Percentiles rank a stretch among this genome's conserved stretches.
Conservation (phyloP, 306 rosid genomes). For the Dalbergia cultrata region DNA sequence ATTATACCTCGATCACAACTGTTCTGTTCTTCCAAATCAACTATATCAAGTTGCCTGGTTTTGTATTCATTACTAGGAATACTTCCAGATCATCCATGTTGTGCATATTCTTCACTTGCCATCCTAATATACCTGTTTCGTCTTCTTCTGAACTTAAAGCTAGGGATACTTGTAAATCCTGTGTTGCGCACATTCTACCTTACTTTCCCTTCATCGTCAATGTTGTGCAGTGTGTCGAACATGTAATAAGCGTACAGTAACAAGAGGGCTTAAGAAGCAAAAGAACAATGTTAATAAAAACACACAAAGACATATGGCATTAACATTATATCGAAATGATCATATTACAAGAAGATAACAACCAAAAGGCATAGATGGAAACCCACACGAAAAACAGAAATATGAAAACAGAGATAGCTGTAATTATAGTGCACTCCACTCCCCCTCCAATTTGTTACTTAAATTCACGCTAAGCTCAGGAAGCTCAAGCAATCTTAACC, state of each 20-base stretch:
- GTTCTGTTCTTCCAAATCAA: too few relatives aligned
- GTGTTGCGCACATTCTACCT: too few relatives aligned
- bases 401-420: not conserved
- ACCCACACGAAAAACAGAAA: not conserved
- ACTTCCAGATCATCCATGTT: too few relatives aligned
- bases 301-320: not conserved
- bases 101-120: too few relatives aligned
- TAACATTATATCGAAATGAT: not conserved
- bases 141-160: too few relatives aligned
- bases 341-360: not conserved
- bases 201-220: too few relatives aligned
- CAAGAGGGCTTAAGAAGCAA: not conserved
- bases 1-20: too few relatives aligned
- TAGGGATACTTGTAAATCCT: too few relatives aligned
- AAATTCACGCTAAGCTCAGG: not conserved
- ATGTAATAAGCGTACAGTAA: not conserved
- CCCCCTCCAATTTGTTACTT: too few relatives aligned
- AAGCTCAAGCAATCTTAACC: slow-evolving; percentile 69
- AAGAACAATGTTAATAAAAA: not conserved
- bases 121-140: too few relatives aligned
- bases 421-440: not conserved
- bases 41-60: too few relatives aligned
- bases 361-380: not conserved
- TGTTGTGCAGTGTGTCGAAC: not conserved
- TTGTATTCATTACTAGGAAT: too few relatives aligned